Base-by-base conservation (phyloP, 2,329 filamentous ascomycete genomes). In the Colletotrichum tropicale region DNA sequence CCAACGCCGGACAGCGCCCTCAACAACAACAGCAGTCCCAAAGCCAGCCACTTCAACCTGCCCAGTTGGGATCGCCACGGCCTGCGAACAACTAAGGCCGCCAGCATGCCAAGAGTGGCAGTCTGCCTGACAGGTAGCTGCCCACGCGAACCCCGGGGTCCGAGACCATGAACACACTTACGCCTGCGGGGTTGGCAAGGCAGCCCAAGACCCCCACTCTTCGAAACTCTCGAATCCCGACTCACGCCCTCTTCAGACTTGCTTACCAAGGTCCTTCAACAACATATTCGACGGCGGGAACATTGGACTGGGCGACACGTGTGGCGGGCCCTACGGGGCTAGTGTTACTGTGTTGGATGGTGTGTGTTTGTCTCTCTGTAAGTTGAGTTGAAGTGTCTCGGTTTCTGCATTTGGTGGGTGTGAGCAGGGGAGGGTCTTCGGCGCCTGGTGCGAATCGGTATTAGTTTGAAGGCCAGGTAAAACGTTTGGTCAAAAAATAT, bases 401-500 rank as follows among this genome's bases (percentile, higher is more conserved):
- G 36, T 70, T 28, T 34, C 38, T 55, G 56, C 9, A 24, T 48
- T 43, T 52, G 28, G 38, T 32, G 32, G 52, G 55, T 67, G 32
- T 36, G 55, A 58, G 28, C 52, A 58, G 38, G 24, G 56, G 26
- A 36, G 34, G 24, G 30, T n/a, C 38, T 16, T 28, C 55, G 32
- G 56, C 56, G 32, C 56, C 18, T 56, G 18, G 61, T 71, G 52
- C 61, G 18, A 43, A 36, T 67, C 43, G 62, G 64, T 64, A 43
- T 56, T 58, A 64, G 43, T 56, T 30, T 75, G 36, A 55, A 70
- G 32, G 71, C 66, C 43, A 67, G 32, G 55, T 66, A 70, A 74
- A 70, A 70, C 67, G 24, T 66, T 70, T 66, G 60, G 60, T 60
- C 34, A 34, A 70, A 72, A 66, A 56, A 64, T 36, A n/a, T 64